Evolutionary conservation across 768 basidiomycete species (phyloP).

Genomic region (Pleurotus pulmonarius): DNA sequence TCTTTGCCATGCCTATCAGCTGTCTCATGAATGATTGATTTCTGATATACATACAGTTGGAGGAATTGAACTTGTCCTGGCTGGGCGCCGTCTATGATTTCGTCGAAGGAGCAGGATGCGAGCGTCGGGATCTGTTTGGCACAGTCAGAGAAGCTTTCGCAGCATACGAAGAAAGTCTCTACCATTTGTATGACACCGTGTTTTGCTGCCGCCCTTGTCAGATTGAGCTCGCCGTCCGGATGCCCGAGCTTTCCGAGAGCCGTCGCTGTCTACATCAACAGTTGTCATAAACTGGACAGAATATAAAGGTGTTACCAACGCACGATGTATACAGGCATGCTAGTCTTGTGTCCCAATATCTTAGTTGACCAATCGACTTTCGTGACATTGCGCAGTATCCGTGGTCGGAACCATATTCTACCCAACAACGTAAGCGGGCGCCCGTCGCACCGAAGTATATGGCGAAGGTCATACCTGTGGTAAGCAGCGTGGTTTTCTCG

Average conservation of each 20-base stretch:
- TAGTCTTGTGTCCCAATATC: constrained; percentile 72
- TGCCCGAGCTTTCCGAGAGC: constrained; percentile 93
- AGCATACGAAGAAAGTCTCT: not conserved
- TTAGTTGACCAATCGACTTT: constrained; percentile 82
- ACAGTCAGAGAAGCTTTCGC: not conserved
- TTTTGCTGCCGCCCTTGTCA: constrained; percentile 86
- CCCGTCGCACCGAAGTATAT: not conserved
- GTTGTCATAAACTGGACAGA: not conserved
- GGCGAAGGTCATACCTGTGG: constrained; percentile 55
- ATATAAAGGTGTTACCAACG: constrained; percentile 12
- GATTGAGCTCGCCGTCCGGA: constrained; percentile 88
- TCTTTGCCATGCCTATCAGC: constrained; percentile 26
- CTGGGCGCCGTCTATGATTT: constrained; percentile 82
- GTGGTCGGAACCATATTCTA: constrained; percentile 89
- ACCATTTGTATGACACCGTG: constrained; percentile 57
- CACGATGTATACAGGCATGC: constrained; percentile 82
- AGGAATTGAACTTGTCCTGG: constrained; percentile 82
- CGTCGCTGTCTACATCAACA: constrained; percentile 53
- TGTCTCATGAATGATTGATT: not conserved
- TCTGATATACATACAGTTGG: constrained; percentile 57
- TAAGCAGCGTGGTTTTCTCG: constrained; percentile 91
- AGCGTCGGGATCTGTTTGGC: constrained; percentile 81
- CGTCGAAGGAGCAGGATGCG: constrained; percentile 94
- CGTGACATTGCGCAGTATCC: constrained; percentile 79
- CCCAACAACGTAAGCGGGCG: no score